phyloP scores from a whole-genome alignment of 75 land plant species.

The Pinus tabuliformis region DNA sequence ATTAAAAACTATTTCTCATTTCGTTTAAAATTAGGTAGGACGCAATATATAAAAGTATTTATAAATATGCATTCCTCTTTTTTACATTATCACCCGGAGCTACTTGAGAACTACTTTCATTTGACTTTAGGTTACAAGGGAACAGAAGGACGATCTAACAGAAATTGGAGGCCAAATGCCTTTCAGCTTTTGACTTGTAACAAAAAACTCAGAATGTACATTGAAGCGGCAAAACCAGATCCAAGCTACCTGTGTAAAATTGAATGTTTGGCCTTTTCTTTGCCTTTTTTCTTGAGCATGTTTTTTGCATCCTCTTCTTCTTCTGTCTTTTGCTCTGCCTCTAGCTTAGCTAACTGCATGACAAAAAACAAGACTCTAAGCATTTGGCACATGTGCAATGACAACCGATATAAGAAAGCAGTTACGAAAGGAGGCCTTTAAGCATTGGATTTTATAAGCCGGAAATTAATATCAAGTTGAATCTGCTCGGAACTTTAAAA shows the following conservation, averaged over 20 bases:
- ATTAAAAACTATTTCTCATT: too few species aligned
- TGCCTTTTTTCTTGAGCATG: conserved; percentile 54
- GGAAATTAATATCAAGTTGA: not conserved
- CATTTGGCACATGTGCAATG: not conserved
- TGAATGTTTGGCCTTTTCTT: conserved; percentile 17
- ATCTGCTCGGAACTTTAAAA: not conserved
- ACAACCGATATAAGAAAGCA: not conserved
- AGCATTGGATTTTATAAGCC: not conserved
- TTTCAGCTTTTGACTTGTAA: too few species aligned
- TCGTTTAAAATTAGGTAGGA: too few species aligned
- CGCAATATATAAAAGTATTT: too few species aligned
- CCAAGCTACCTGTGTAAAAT: conserved; percentile 6
- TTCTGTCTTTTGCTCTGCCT: conserved; percentile 94
- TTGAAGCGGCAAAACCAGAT: not conserved
- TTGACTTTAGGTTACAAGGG: too few species aligned
- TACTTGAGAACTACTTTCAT: too few species aligned
- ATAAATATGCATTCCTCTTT: too few species aligned
- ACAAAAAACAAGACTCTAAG: not conserved
- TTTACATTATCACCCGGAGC: too few species aligned
- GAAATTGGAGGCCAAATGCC: too few species aligned
- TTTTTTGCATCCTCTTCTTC: conserved; percentile 69
- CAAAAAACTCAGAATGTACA: too few species aligned
- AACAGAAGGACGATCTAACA: too few species aligned
- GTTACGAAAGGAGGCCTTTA: not conserved
- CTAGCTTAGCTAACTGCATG: conserved; percentile 78